phyloP scores from a whole-genome alignment of 202 grass and related monocot genomes.

The Carex sylvatica region DNA sequence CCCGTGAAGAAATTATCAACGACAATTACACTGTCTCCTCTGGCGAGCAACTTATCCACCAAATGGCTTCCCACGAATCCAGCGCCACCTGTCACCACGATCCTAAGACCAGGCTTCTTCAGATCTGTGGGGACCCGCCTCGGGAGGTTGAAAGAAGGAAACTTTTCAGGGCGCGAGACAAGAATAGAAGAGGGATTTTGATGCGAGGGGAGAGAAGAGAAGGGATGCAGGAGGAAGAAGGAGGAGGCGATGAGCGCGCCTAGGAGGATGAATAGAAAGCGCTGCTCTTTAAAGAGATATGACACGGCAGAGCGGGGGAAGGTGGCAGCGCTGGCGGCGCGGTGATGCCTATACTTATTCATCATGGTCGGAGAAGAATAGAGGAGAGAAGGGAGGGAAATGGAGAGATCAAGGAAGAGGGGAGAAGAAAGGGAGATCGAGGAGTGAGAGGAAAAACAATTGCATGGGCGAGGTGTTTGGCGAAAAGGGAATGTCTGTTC shows the following conservation, averaged over 20 bases:
- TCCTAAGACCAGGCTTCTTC: constrained; percentile 48
- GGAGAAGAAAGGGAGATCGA: neutral
- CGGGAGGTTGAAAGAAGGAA: constrained; percentile 20
- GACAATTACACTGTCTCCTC: constrained; percentile 91
- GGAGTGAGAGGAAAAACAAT: neutral
- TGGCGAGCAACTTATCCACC: constrained; percentile 66
- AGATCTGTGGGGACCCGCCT: constrained; percentile 59
- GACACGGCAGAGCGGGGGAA: constrained; percentile 54
- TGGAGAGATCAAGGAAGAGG: neutral
- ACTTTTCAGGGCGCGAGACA: neutral
- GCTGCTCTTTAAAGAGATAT: constrained; percentile 81
- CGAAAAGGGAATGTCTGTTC: neutral
- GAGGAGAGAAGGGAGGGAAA: neutral
- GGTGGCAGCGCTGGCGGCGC: constrained; percentile 37
- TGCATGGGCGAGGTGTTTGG: neutral
- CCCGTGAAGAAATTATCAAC: constrained; percentile 98
- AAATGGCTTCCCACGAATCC: constrained; percentile 93
- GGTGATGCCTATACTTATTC: constrained; percentile 15
- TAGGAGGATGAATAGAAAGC: constrained; percentile 84
- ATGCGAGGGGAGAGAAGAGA: constrained; percentile 32
- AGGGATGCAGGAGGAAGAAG: constrained; percentile 65
- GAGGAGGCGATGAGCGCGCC: constrained; percentile 66
- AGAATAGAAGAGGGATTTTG: neutral
- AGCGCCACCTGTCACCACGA: constrained; percentile 76
- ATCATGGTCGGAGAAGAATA: constrained; percentile 16